phyloP scores from a whole-genome alignment of 176 grass and related monocot genomes.

The Hordeum vulgare region DNA sequence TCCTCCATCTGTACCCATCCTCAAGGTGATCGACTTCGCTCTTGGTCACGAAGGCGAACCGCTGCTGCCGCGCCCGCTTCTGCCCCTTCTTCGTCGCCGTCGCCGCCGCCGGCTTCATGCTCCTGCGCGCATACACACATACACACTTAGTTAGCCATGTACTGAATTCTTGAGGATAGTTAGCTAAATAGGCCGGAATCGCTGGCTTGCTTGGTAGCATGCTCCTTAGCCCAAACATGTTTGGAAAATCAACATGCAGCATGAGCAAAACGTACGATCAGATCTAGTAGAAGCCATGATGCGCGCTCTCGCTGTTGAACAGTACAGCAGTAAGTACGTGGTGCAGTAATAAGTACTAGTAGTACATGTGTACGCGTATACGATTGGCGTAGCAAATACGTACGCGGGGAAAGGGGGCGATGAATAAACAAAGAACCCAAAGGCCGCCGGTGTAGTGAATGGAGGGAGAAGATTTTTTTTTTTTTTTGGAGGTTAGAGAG shows the following conservation, averaged over 20 bases:
- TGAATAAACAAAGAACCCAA: neutral
- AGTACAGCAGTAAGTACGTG: too few species aligned
- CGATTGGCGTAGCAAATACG: neutral
- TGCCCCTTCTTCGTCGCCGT: conserved; percentile 46
- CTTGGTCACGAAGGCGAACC: conserved; percentile 91
- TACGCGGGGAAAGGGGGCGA: neutral
- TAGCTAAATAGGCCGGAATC: neutral
- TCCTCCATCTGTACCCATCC: conserved; percentile 92
- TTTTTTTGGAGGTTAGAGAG: too few species aligned
- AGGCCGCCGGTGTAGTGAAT: neutral
- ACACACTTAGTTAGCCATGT: neutral
- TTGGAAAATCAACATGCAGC: neutral
- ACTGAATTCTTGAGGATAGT: too few species aligned
- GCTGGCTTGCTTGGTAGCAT: neutral
- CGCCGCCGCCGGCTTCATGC: neutral
- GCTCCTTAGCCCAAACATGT: neutral
- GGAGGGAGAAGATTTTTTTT: neutral
- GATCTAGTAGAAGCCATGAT: neutral
- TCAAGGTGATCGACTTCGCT: conserved; percentile 84
- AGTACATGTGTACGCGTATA: neutral
- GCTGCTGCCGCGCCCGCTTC: conserved; percentile 57
- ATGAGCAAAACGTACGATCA: neutral
- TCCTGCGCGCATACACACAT: neutral
- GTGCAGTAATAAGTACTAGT: too few species aligned
- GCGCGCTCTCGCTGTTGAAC: too few species aligned